These are phyloP conservation scores for Xylariaceae sp. DNA, from an alignment of 2,329 filamentous ascomycete species.

Conservation along the genomic window DNA sequence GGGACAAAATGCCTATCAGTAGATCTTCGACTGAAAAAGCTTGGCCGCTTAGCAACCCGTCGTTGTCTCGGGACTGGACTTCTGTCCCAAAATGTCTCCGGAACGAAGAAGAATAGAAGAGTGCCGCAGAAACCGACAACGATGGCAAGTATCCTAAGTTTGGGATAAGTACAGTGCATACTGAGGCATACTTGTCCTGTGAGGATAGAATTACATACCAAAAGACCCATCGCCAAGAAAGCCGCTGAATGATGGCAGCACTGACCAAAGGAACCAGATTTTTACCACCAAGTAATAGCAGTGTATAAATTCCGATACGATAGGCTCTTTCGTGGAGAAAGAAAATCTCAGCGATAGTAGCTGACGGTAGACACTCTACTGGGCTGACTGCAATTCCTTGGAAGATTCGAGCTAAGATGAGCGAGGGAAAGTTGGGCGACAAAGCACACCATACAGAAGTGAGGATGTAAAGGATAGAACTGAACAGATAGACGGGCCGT, in stretches of 20 bases:
- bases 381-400: slow-evolving; percentile 86
- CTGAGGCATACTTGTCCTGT: too few species aligned
- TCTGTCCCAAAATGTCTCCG: slow-evolving; percentile 94
- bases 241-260: slow-evolving; percentile 72
- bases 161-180: too few species aligned
- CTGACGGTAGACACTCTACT: slow-evolving; percentile 87
- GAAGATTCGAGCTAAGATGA: slow-evolving; percentile 78
- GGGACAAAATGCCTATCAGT: slow-evolving; percentile 34
- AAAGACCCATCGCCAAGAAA: slow-evolving; percentile 89
- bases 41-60: slow-evolving; percentile 38
- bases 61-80: slow-evolving; percentile 52
- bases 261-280: slow-evolving; percentile 85
- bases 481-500: slow-evolving; percentile 79
- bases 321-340: slow-evolving; percentile 89
- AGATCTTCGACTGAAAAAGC: slow-evolving; percentile 46
- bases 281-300: slow-evolving; percentile 85
- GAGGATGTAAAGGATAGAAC: slow-evolving; percentile 71
- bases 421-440: slow-evolving; percentile 75
- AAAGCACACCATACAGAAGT: slow-evolving; percentile 80
- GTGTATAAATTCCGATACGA: slow-evolving; percentile 86
- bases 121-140: slow-evolving; percentile 67
- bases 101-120: slow-evolving; percentile 84
- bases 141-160: slow-evolving; percentile 74
- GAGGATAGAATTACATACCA: slow-evolving; percentile 52
- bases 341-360: slow-evolving; percentile 94